Evolutionary conservation across 2,329 filamentous ascomycete species (phyloP).

Genomic region (Curvularia verruculosa): DNA sequence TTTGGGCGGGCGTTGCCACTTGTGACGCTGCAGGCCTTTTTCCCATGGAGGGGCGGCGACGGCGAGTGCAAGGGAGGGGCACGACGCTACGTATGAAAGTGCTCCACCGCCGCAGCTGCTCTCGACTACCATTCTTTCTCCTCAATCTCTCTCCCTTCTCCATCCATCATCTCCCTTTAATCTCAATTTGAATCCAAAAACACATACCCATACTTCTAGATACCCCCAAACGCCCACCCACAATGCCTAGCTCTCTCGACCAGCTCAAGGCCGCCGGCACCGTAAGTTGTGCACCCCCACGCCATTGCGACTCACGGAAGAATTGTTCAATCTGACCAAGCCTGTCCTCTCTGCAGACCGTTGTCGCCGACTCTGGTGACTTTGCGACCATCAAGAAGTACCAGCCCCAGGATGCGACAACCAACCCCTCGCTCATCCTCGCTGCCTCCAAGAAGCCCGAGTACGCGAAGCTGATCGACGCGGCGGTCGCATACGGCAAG

Average conservation of each 20-base stretch:
- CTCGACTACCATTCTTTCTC: constrained; percentile 21
- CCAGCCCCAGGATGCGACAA: constrained; percentile 99
- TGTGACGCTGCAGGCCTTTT: constrained; percentile 44
- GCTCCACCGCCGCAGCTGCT: constrained; percentile 19
- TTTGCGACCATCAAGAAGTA: constrained; percentile 93
- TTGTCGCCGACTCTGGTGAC: constrained; percentile 95
- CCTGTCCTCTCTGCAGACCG: constrained; percentile 64
- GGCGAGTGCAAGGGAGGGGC: constrained; percentile 16
- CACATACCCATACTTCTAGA: constrained; percentile 8
- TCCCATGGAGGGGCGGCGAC: constrained; percentile 31
- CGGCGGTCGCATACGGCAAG: constrained; percentile 86
- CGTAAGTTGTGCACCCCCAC: constrained; percentile 63
- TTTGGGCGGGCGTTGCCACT: constrained; percentile 32
- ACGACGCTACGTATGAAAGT: constrained; percentile 25
- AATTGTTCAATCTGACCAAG: constrained; percentile 15
- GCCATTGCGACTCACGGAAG: constrained; percentile 16
- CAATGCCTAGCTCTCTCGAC: constrained; percentile 89
- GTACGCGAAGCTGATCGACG: constrained; percentile 90
- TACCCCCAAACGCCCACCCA: constrained; percentile 28
- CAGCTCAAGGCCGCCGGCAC: constrained; percentile 98
- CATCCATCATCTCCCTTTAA: constrained; percentile 6
- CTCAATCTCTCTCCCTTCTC: constrained; percentile 28
- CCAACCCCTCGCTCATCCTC: constrained; percentile 98
- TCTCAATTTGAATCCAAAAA: constrained; percentile 5
- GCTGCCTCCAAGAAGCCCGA: constrained; percentile 97